Base-by-base conservation (phyloP, 345 rosid species). In the Rubroshorea leprosula region DNA sequence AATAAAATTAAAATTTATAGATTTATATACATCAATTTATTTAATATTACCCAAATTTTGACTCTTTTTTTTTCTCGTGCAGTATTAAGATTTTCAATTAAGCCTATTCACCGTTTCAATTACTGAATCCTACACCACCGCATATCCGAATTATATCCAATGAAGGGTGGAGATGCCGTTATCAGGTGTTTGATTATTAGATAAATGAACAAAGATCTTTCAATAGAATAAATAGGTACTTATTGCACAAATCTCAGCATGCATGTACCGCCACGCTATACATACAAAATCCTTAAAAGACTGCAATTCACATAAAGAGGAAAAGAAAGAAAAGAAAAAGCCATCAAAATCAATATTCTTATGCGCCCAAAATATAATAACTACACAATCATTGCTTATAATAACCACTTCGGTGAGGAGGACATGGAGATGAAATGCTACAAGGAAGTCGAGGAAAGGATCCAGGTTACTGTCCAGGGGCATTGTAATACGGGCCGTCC, bases 401-500 rank as follows among this genome's bases (percentile, higher is more conserved):
- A 67, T 89, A 89, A 55, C 96, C 87, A 12, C 90, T 64, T 81
- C 84, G 96, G 64, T 78, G 80, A 50, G 82, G 90, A 1, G 78
- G 85, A 58, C 86, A 89, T 1, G 97, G 99, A 48, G 58, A 69
- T 64, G 78, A 90, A 58, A 70, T 63, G 0, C 88, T 73, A 68
- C 89, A 92, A 15, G 98, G 89, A 66, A 95, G 96, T 54, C 86
- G 82, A 14, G 97, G 89, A 66, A 52, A 38, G 19, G 84, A 72
- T 39, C 78, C 82, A 29, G 82, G 80, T 65, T 87, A 96, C 69
- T 85, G 94, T 18, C 70, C 79, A 12, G 78, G 92, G 31, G 81
- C 78, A 68, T 80, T 85, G 75, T 87, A 83, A 74, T 89, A 93
- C 9, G 97, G 85, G 23, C 96, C 94, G 4, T 78, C 86, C 97